Evolutionary conservation across 176 grass and related monocot genomes (phyloP).

Genomic region (barley (Hordeum vulgare)): MorexV3_pseudomolecules_assembly NC_058521.1:504745756-504746255

Average conservation of each 20-base stretch:
- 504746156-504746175: too few relatives aligned
- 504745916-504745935: slow-evolving; percentile 18
- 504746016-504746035: background rate
- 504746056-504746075: background rate
- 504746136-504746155: too few relatives aligned
- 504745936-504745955: background rate
- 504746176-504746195: too few relatives aligned
- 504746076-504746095: background rate
- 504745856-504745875: slow-evolving; percentile 4
- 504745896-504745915: slow-evolving; percentile 5
- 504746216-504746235: too few relatives aligned
- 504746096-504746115: too few relatives aligned
- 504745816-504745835: slow-evolving; percentile 29
- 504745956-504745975: background rate
- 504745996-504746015: too few relatives aligned
- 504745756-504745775: background rate
- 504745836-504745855: slow-evolving; percentile 5
- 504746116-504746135: too few relatives aligned
- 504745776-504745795: slow-evolving; percentile 12
- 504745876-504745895: background rate
- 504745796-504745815: slow-evolving; percentile 29
- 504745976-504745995: background rate
- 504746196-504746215: too few relatives aligned
- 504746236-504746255: too few relatives aligned
- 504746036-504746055: background rate